Evolutionary conservation across 176 grass and related monocot genomes (phyloP), one percentile per base, ranked within the genome.

Genomic region (Canna indica): DNA sequence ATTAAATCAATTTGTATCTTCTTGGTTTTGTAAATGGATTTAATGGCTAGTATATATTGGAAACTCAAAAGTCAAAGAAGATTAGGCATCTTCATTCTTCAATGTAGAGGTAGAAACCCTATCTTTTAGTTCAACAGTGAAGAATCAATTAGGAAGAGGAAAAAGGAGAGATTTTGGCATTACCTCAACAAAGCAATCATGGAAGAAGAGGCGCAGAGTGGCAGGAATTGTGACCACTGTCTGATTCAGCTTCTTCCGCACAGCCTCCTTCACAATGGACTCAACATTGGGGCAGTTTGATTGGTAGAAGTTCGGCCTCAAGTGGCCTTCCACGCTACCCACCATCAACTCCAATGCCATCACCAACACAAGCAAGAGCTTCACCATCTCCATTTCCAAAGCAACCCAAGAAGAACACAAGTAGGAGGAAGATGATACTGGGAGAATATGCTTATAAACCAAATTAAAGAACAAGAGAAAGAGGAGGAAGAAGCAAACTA

Each of bases 121-220:
- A n/a, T n/a, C n/a, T n/a, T n/a, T n/a, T n/a, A n/a, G n/a, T n/a
- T n/a, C n/a, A n/a, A n/a, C n/a, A 11, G 5, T 44, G 17, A 25
- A 16, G 4, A 17, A 20, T 38, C 52, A 36, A 10, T 1, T 17
- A 15, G 18, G 24, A 10, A 50, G 8, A 11, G 24, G 13, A 7
- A 27, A 36, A 57, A 54, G 0, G 18, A 57, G 22, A 42, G 17
- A 27, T 25, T 4, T 47, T 48, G 5, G 36, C 36, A 28, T 9
- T 25, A 88, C 85, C 81, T 88, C 46, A 24, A 87, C 70, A 64
- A 87, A 83, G 73, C 81, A 87, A 64, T 87, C 85, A 63, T 87
- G 85, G 73, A 87, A 87, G 85, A 87, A 87, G 73, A 87, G 78
- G 32, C 86, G 36, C 34, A 88, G 70, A 13, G 86, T 88, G 45